These are phyloP conservation scores for Candida vaughaniae DNA, from an alignment of 805 yeast genomes.

Conservation along the genomic window DNA sequence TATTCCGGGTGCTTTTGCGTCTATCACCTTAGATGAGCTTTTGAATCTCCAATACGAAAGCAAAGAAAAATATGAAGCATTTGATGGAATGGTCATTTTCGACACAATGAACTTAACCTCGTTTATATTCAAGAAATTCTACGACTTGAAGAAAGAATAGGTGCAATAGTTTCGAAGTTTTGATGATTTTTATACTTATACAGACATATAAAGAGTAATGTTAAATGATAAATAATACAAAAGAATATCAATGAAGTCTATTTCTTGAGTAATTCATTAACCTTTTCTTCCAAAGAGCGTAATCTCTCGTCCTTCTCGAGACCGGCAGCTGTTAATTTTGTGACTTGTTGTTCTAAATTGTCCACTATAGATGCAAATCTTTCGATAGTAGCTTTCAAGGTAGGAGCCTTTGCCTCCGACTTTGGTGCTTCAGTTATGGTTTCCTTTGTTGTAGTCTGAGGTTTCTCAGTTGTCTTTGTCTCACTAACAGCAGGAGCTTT, in stretches of 20 bases:
- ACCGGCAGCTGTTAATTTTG: constrained; percentile 50
- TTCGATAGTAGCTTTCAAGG: constrained; percentile 71
- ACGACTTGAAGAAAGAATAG: constrained; percentile 45
- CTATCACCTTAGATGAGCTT: constrained; percentile 68
- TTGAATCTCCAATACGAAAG: constrained; percentile 74
- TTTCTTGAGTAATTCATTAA: constrained; percentile 52
- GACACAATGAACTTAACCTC: constrained; percentile 67
- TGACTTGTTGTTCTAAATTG: constrained; percentile 55
- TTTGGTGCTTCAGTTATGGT: constrained; percentile 17
- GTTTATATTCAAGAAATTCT: constrained; percentile 74
- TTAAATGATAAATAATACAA: too few species aligned
- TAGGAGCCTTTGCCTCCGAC: constrained; percentile 47
- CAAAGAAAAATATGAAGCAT: constrained; percentile 50
- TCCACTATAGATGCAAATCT: constrained; percentile 58
- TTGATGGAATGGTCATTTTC: constrained; percentile 67
- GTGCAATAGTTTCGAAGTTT: too few species aligned
- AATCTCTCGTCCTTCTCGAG: constrained; percentile 66
- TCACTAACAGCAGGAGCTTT: constrained; percentile 11
- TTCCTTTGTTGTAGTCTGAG: constrained; percentile 17
- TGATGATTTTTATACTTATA: too few species aligned
- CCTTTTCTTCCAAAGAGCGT: constrained; percentile 55
- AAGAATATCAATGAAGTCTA: constrained; percentile 15
- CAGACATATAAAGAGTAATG: too few species aligned
- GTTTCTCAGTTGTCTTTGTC: neutral
- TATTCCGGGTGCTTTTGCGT: constrained; percentile 55